Percentiles rank a stretch among this genome's conserved stretches.
Conservation (phyloP, 2,329 filamentous ascomycete genomes). For the Westerdykella aurantiaca region DNA sequence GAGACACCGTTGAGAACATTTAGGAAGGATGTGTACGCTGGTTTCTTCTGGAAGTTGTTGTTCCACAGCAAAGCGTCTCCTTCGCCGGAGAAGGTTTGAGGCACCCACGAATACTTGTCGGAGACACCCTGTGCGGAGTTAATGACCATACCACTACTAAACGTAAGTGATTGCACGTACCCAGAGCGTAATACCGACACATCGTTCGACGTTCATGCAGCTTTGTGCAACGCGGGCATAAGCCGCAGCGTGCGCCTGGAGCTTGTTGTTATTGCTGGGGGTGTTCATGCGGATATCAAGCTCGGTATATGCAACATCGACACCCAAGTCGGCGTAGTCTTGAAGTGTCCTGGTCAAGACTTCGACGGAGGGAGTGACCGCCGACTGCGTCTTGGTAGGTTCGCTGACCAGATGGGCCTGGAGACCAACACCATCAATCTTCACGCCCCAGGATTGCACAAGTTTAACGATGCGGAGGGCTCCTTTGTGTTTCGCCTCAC, state of each 20-base stretch:
- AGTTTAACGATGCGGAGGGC: constrained; percentile 35
- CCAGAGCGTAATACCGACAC: constrained; percentile 46
- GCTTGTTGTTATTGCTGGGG: constrained; percentile 41
- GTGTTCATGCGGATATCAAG: constrained; percentile 52
- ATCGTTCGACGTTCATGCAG: constrained; percentile 34
- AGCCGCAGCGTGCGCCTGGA: constrained; percentile 45
- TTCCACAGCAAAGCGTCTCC: constrained; percentile 34
- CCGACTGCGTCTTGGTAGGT: constrained; percentile 43
- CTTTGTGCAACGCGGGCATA: constrained; percentile 39
- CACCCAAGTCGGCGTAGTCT: constrained; percentile 48
- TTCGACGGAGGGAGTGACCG: constrained; percentile 41
- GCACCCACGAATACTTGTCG: constrained; percentile 40
- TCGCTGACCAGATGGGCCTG: constrained; percentile 54
- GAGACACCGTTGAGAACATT: constrained; percentile 17
- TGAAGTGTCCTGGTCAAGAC: constrained; percentile 46
- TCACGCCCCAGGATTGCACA: constrained; percentile 38
- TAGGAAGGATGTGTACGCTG: constrained; percentile 30
- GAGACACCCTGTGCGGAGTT: constrained; percentile 26
- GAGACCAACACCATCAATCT: constrained; percentile 59
- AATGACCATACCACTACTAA: background rate
- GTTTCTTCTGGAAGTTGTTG: constrained; percentile 32
- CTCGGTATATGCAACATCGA: constrained; percentile 59
- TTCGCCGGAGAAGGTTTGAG: constrained; percentile 33
- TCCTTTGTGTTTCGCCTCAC: constrained; percentile 40
- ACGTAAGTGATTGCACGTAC: constrained; percentile 12